Base-by-base conservation (phyloP, 352 stramenopile species). In the Thalassiosira livingstoniorum region DNA sequence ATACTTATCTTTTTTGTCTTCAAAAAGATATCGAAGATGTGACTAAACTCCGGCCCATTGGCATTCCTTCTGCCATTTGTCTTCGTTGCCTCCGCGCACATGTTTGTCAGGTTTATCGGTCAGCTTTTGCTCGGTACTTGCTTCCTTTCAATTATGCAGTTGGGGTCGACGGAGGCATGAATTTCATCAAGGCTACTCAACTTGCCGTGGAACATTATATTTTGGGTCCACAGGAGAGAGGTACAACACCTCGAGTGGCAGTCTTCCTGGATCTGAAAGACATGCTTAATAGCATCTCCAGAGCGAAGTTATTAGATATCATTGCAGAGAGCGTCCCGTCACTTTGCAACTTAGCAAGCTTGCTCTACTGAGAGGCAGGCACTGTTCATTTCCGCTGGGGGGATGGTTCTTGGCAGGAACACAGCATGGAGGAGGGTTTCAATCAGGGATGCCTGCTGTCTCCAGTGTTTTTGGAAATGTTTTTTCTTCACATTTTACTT, bases 281-380 rank as follows among this genome's bases (percentile, higher is more conserved):
- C 23, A 74, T 74, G 65, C 64, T 74, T 43, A 74, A 65, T n/a
- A 32, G 11, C n/a, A 13, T 63, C 25, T 74, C n/a, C 39, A 18
- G 65, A 21, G 15, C 7, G 15, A 47, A 47, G 39, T 15, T 47
- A 7, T 15, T 47, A 15, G 39, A 47, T 18, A 47, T 47, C 15
- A 47, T 47, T 47, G 39, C 39, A 7, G 15, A 18, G 7, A 47
- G 15, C 39, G 7, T 47, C 39, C 39, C 39, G 7, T 7, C 7
- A 7, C 39, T 47, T 7, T 15, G 7, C 7, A 7, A 7, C 7
- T 15, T 47, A 18, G 39, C 39, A 7, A 47, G 7, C 15, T 18
- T 47, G 39, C 39, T 47, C 7, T 47, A 47, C 15, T 7, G 39
- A 47, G 39, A 47, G 7, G 39, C 39, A 7, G 39, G 39, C 39